Percentiles rank a stretch among this genome's conserved stretches.
Evolutionary conservation across 768 basidiomycete species (phyloP).

Genomic region (Megacollybia marginata): DNA sequence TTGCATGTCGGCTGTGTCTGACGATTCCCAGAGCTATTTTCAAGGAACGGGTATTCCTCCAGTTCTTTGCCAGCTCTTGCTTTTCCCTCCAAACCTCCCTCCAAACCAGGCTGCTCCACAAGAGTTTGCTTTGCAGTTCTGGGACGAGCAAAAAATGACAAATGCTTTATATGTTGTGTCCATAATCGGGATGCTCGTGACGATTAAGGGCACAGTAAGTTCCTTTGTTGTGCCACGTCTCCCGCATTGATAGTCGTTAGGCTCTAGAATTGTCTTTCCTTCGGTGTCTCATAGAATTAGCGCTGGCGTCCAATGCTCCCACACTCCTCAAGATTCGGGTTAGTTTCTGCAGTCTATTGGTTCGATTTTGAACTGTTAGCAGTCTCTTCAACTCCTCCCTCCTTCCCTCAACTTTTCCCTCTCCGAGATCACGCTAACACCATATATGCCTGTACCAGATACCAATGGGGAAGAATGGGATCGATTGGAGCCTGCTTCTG

Average conservation of each 20-base stretch:
- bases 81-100: constrained; percentile 60
- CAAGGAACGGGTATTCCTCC: constrained; percentile 76
- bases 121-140: constrained; percentile 92
- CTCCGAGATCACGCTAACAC: constrained; percentile 58
- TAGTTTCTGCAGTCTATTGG: constrained; percentile 26
- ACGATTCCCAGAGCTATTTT: constrained; percentile 77
- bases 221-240: constrained; percentile 18
- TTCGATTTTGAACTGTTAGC: too few relatives aligned
- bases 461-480: constrained; percentile 93
- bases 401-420: constrained; percentile 51
- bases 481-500: constrained; percentile 71
- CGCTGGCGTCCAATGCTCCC: constrained; percentile 91
- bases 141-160: constrained; percentile 85
- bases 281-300: constrained; percentile 80
- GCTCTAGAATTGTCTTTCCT: constrained; percentile 44
- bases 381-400: constrained; percentile 58
- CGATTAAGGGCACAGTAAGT: constrained; percentile 61
- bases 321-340: constrained; percentile 66
- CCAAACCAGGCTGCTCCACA: constrained; percentile 61
- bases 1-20: constrained; percentile 9
- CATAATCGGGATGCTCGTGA: constrained; percentile 80
- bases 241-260: constrained; percentile 1
- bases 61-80: constrained; percentile 58
- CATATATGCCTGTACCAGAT: constrained; percentile 72
- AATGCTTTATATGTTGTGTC: constrained; percentile 77